Percentiles rank a stretch among this genome's conserved stretches.
phyloP scores from a whole-genome alignment of 495 filamentous ascomycete species.

The Hypoxylon perforatum region DNA sequence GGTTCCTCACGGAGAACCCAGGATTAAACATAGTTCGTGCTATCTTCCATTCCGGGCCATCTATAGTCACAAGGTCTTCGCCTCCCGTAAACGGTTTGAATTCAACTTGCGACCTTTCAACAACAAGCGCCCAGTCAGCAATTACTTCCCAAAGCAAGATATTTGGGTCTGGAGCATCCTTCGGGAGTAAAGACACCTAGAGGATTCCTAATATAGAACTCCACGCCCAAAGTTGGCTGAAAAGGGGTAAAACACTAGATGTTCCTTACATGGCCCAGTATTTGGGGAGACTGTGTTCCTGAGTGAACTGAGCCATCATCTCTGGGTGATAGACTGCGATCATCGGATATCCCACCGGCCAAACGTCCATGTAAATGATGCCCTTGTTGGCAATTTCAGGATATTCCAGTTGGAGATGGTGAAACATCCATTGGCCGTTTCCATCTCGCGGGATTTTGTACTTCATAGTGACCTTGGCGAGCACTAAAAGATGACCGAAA shows the following conservation, averaged over 20 bases:
- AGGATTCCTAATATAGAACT: no score
- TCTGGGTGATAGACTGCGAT: constrained; percentile 50
- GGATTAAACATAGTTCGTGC: constrained; percentile 58
- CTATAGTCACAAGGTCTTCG: constrained; percentile 49
- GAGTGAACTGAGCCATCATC: constrained; percentile 49
- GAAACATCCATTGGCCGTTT: constrained; percentile 31
- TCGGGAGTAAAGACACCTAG: no score
- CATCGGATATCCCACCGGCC: constrained; percentile 54
- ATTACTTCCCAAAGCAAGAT: no score
- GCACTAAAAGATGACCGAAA: constrained; percentile 47
- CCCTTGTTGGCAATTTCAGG: constrained; percentile 41
- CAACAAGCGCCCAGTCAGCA: no score
- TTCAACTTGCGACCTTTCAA: constrained; percentile 40
- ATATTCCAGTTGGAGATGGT: constrained; percentile 35
- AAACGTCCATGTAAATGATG: constrained; percentile 57
- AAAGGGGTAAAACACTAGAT: no score
- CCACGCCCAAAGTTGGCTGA: no score
- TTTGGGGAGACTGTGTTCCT: constrained; percentile 50
- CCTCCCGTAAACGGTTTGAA: constrained; percentile 48
- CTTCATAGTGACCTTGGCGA: constrained; percentile 41
- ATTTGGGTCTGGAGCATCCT: no score
- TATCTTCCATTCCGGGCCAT: constrained; percentile 55
- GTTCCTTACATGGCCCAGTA: constrained; percentile 25
- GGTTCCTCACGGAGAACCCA: constrained; percentile 55
- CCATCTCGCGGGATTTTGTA: constrained; percentile 38